Base-by-base conservation (phyloP, 805 yeast species). In the Pichia sporocuriosa region DNA sequence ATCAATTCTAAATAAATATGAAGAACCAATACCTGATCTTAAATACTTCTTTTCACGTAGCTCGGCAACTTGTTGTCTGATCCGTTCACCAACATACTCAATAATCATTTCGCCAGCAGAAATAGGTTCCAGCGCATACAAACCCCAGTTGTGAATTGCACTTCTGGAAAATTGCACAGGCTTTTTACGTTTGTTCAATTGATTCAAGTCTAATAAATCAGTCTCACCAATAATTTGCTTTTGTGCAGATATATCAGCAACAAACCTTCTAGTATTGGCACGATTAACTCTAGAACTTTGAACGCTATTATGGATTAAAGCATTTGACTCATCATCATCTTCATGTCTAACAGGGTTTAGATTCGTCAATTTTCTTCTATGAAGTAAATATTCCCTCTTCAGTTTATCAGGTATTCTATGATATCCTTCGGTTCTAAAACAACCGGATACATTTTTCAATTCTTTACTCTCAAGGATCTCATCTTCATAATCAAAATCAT, bases 111-210 rank as follows among this genome's bases (percentile, higher is more conserved):
- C 98, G 51, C 80, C 84, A 1, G 93, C 94, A n/a, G 87, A 84
- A 56, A 93, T 93, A 2, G 95, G 95, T 55, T 93, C 97, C 54
- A 85, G 66, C 0, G 99, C 98, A 63, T 88, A 93, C 30, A 93
- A 66, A 0, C 99, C 99, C 98, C 98, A 93, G 56, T 90, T 87
- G 61, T 93, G 98, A 55, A 93, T 93, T 0, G 97, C 95, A 2
- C 97, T 88, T 40, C 97, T 71, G 0, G 97, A 97, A 69, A 89
- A 89, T n/a, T 93, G 82, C 8, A 90, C 97, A 0, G 96, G 95
- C 56, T 90, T 90, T 61, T 83, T 85, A 48, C 97, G 74, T 57
- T 86, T 88, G 50, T 86, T 84, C 52, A 90, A 72, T 48, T 90
- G 94, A 58, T 89, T 90, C 63, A 87, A 72, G 33, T 85, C 81